Conservation (phyloP, 2,329 filamentous ascomycete species). For the Grosmannia clavigera region DNA sequence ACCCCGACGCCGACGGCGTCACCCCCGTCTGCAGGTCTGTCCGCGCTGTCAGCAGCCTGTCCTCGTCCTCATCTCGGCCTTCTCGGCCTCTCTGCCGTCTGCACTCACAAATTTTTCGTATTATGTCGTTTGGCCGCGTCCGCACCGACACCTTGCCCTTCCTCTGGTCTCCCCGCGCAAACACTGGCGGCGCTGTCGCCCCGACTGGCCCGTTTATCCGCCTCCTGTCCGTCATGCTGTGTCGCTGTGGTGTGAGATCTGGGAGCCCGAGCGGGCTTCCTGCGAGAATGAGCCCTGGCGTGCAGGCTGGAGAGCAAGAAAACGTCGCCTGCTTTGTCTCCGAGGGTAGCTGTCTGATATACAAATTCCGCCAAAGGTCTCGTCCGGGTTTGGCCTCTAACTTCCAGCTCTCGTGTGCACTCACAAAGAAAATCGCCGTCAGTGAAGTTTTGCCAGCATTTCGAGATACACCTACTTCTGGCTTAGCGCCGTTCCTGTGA, state of each 20-base stretch:
- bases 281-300: too few species aligned
- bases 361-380: too few species aligned
- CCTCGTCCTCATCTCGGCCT: neutral
- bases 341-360: too few species aligned
- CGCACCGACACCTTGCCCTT: slow-evolving; percentile 30
- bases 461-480: too few species aligned
- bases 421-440: neutral
- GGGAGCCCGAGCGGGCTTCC: neutral
- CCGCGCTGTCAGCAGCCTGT: neutral
- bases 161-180: slow-evolving; percentile 22
- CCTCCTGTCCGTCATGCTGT: slow-evolving; percentile 65
- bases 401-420: neutral
- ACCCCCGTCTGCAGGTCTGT: slow-evolving; percentile 50
- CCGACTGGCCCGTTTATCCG: slow-evolving; percentile 80
- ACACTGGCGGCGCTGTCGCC: slow-evolving; percentile 63
- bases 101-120: slow-evolving; percentile 74
- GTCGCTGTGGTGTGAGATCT: neutral
- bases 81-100: neutral
- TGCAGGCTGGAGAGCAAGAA: too few species aligned
- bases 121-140: slow-evolving; percentile 51
- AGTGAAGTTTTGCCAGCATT: too few species aligned
- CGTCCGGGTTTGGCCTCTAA: too few species aligned
- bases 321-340: too few species aligned
- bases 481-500: too few species aligned
- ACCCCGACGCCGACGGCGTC: slow-evolving; percentile 86